Percentiles rank a stretch among this genome's conserved stretches.
Evolutionary conservation across 345 rosid species (phyloP).

Genomic region (Acer saccharum): DNA sequence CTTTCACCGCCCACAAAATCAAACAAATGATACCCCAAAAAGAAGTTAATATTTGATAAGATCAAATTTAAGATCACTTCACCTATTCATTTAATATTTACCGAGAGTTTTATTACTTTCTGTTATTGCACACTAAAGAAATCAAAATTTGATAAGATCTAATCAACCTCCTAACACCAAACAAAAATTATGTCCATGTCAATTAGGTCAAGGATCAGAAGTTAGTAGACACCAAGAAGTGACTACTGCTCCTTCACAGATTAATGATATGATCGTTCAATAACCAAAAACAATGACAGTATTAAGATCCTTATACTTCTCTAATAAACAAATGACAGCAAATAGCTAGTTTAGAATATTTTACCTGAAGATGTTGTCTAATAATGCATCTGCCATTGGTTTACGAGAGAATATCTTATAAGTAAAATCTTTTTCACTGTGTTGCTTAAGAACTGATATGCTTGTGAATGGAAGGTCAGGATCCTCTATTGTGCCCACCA

Average conservation of each 20-base stretch:
- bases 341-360: slow-evolving; percentile 15
- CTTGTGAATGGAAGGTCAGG: slow-evolving; percentile 76
- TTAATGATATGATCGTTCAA: too few species aligned
- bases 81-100: neutral
- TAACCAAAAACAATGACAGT: neutral
- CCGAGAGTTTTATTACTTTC: neutral
- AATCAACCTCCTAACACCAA: neutral
- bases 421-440: slow-evolving; percentile 52
- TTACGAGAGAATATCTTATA: slow-evolving; percentile 82
- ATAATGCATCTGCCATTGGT: slow-evolving; percentile 59
- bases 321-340: neutral
- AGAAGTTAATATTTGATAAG: neutral
- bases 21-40: neutral
- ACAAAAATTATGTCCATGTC: neutral
- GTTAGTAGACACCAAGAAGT: neutral
- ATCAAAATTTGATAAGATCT: neutral
- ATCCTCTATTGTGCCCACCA: slow-evolving; percentile 85
- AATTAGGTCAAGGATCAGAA: neutral
- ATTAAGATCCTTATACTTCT: neutral
- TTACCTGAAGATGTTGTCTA: slow-evolving; percentile 83
- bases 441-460: slow-evolving; percentile 71
- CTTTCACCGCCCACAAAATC: neutral
- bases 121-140: neutral
- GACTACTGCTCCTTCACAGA: neutral
- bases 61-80: neutral